A percentile compares a stretch with the other conserved stretches of the same genome.
phyloP scores from a whole-genome alignment of 2,329 filamentous ascomycete species.

The Cryphonectria radicalis region DNA sequence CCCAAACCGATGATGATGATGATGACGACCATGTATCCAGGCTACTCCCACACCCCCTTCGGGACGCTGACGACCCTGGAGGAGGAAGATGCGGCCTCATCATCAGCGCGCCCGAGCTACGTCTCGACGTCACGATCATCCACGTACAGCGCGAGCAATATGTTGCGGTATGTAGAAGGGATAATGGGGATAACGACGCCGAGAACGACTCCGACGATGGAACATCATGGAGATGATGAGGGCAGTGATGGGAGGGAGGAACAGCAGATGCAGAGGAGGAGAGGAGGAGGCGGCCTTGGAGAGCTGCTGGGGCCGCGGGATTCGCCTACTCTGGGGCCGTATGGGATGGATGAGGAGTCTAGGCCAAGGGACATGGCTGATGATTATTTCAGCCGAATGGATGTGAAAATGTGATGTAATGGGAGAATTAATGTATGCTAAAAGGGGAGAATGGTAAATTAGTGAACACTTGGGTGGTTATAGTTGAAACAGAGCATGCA shows the following conservation, averaged over 20 bases:
- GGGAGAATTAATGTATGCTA: background rate
- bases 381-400: background rate
- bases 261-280: background rate
- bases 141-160: background rate
- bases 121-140: background rate
- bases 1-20: background rate
- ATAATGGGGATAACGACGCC: background rate
- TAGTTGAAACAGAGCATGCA: background rate
- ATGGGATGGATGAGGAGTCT: background rate
- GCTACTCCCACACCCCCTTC: background rate
- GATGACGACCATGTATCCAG: background rate
- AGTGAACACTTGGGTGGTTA: background rate
- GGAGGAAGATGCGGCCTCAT: background rate
- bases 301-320: background rate
- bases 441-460: background rate
- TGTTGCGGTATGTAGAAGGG: background rate
- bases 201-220: background rate
- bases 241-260: background rate
- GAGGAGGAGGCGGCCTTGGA: background rate
- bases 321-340: background rate
- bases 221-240: background rate
- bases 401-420: background rate
- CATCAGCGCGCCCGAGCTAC: background rate
- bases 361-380: conserved; percentile 1
- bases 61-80: background rate